Percentiles rank a stretch among this genome's conserved stretches.
phyloP scores from a whole-genome alignment of 257 asterid genomes.

The Rehmannia glutinosa region DNA sequence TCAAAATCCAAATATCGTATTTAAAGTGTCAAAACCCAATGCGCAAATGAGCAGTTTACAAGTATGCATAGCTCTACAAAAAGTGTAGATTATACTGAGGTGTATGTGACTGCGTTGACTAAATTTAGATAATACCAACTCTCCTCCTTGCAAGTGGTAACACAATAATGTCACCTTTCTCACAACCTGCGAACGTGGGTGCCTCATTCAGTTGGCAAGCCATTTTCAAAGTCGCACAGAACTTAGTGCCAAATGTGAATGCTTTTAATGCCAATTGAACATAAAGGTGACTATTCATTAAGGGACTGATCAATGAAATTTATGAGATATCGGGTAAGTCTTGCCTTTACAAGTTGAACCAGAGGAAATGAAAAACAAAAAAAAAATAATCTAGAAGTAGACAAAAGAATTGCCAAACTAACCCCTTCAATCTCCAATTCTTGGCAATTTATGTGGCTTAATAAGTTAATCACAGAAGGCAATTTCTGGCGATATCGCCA shows the following conservation, averaged over 20 bases:
- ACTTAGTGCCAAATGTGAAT: background rate
- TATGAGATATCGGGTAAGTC: background rate
- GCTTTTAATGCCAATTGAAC: too few species aligned
- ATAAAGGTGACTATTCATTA: background rate
- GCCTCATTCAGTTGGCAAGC: background rate
- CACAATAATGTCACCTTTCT: background rate
- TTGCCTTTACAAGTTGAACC: background rate
- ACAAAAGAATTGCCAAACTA: conserved; percentile 19
- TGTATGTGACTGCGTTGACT: background rate
- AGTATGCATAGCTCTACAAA: background rate
- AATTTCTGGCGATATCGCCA: conserved; percentile 26
- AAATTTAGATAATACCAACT: background rate
- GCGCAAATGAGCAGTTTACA: background rate
- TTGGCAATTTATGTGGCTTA: conserved; percentile 25
- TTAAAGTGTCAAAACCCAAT: background rate
- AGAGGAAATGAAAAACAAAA: background rate
- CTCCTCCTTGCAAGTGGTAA: background rate
- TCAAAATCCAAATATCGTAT: background rate
- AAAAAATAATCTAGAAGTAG: background rate
- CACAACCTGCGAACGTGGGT: background rate
- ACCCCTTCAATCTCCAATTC: conserved; percentile 62
- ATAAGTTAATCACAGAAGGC: conserved; percentile 49
- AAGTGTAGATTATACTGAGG: background rate
- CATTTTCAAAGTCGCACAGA: background rate
- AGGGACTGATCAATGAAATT: background rate